Base-by-base conservation (phyloP, 2,329 filamentous ascomycete species). In the Lasiodiplodia theobromae region DNA sequence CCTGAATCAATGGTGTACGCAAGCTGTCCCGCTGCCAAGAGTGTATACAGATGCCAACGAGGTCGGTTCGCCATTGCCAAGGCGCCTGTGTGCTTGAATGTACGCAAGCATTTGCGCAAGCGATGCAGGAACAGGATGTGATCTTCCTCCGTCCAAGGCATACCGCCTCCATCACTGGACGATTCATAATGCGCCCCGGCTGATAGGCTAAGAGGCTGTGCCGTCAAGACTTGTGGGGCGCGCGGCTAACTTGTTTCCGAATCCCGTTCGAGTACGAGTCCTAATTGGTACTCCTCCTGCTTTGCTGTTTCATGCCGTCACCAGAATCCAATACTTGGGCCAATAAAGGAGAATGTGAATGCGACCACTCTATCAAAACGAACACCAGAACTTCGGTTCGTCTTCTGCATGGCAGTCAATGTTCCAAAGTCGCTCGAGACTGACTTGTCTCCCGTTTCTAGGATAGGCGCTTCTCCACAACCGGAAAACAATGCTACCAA, bases 31-130 rank as follows among this genome's bases (percentile, higher is more conserved):
- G 18, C 8, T 31, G 40, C 58, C 58, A 63, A 49, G 58, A 18
- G 40, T 5, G 25, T 12, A 18, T 12, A 23, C 14, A 16, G n/a
- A 6, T 8, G 56, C 8, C 34, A 12, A 16, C 37, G 8, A 40
- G n/a, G 16, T 10, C 31, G 23, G 25, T 6, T 14, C 23, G 2
- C 12, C 18, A 25, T 21, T 51, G 58, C 58, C 58, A 63, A 63
- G 58, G 2, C 25, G 4, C 25, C 40, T 10, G n/a, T 21, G 40
- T 63, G 58, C 58, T 63, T 63, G 25, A 51, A 44, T 21, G 18
- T 63, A 63, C 58, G 58, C 58, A 63, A 63, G 58, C 44, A 63
- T n/a, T 23, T 28, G 58, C 44, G 38, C 38, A 25, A 34, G 25
- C 28, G 12, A 16, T 21, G 40, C 58, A 63, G 58, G 58, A 63